Base-by-base conservation (phyloP, 257 asterid genomes). In the Solanum sitiens region DNA sequence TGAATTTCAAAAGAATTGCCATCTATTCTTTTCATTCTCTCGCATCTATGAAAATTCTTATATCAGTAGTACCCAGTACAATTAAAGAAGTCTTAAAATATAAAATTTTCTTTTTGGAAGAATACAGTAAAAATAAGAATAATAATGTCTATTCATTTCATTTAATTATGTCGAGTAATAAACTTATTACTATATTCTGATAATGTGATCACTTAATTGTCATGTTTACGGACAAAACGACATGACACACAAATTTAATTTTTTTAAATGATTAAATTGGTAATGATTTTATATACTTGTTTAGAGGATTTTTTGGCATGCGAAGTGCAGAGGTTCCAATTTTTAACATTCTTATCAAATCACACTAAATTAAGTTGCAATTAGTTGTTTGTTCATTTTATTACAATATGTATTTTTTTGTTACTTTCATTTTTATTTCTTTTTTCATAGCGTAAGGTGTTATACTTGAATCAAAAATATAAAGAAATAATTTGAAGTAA, bases 1-100 rank as follows among this genome's bases (percentile, higher is more conserved):
- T 53, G 16, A 53, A 0, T 0, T 53, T 53, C 4, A 16, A 53
- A 23, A 50, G 30, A 50, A 50, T 5, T 2, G 23, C 0, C 9
- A 53, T 53, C 20, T 47, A 47, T 47, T 47, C 7, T 0, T 14
- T 0, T 18, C 20, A 0, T 14, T 47, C 20, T 4, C 0, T 47
- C 14, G 18, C 14, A 14, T 0, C 0, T 47, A 47, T 0, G 0
- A 14, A 47, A 47, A 3, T 47, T 47, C 7, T 47, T 47, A 14
- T 33, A 4, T 33, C 1, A 33, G 1, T 33, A 33, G 37, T 4
- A 5, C 37, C 6, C 37, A 33, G 4, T 3, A 33, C 61, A 50
- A 50, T 50, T 50, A 50, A 50, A 0, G 5, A 47, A 50, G 3
- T 2, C 61, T 15, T 5, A 0, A 50, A 50, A 20, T 50, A 0